These are phyloP conservation scores for Plectranthus barbatus DNA, from an alignment of 257 asterid species.

Conservation along the genomic window DNA sequence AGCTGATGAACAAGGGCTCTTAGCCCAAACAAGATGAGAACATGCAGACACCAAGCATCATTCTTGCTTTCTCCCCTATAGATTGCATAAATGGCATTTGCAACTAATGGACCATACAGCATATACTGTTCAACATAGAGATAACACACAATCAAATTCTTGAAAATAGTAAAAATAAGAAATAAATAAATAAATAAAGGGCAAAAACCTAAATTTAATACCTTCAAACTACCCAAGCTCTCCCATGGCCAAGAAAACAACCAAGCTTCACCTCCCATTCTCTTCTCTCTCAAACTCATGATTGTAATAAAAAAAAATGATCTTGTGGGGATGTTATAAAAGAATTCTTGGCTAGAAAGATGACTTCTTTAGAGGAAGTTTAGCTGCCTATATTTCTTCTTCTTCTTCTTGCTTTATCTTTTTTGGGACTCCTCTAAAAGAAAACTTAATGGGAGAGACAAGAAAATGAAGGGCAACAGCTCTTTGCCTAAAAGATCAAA, in stretches of 20 bases:
- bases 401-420: neutral
- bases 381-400: neutral
- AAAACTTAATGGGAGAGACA: conserved; percentile 18
- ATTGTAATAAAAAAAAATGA: neutral
- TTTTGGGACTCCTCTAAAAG: conserved; percentile 5
- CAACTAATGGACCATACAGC: conserved; percentile 64
- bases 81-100: conserved; percentile 37
- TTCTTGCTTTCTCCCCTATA: conserved; percentile 31
- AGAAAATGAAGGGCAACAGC: neutral
- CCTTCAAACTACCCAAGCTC: conserved; percentile 62
- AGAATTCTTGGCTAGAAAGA: neutral
- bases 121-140: conserved; percentile 37
- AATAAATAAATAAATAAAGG: neutral
- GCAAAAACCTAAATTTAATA: conserved; percentile 5
- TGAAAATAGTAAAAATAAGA: neutral
- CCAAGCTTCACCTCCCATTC: conserved; percentile 36
- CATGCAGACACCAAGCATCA: conserved; percentile 55
- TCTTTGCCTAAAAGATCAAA: neutral
- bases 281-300: neutral
- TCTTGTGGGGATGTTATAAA: neutral
- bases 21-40: conserved; percentile 47
- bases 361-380: neutral
- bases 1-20: conserved; percentile 67
- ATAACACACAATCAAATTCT: conserved; percentile 7
- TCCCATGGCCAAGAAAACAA: conserved; percentile 93